Conservation (phyloP, 805 yeast genomes). For the Debaryomyces maramus region DNA sequence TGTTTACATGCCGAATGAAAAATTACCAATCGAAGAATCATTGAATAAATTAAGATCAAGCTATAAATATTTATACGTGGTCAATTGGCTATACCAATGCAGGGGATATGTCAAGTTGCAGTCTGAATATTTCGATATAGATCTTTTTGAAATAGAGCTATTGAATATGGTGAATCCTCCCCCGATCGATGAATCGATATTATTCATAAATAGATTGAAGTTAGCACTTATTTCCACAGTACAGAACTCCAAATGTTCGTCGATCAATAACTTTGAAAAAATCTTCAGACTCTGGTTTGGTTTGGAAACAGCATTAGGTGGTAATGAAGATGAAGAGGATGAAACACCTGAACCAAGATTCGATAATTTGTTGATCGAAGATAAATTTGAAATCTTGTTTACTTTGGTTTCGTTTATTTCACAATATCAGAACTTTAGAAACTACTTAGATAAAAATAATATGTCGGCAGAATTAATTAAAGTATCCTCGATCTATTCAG, state of each 20-base stretch:
- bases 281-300: constrained; percentile 37
- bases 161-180: constrained; percentile 36
- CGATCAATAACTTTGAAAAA: constrained; percentile 32
- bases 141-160: constrained; percentile 62
- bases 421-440: constrained; percentile 45
- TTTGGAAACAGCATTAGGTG: constrained; percentile 30
- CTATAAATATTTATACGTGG: constrained; percentile 26
- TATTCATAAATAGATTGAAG: constrained; percentile 46
- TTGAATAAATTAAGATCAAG: constrained; percentile 16
- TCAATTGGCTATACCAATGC: constrained; percentile 59
- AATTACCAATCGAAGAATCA: constrained; percentile 7
- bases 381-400: constrained; percentile 51
- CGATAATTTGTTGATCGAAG: constrained; percentile 40
- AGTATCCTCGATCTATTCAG: constrained; percentile 14
- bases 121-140: constrained; percentile 56
- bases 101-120: constrained; percentile 52
- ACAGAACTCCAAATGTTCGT: constrained; percentile 35
- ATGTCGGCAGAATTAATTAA: constrained; percentile 26
- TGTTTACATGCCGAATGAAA: constrained; percentile 19
- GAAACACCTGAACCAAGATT: constrained; percentile 29
- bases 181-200: constrained; percentile 32
- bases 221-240: constrained; percentile 40
- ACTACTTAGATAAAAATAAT: constrained; percentile 43
- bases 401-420: constrained; percentile 45
- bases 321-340: constrained; percentile 23